Evolutionary conservation across 2,329 filamentous ascomycete genomes (phyloP), one percentile per base, ranked within the genome.

Genomic region (Aspergillus novofumigatus): DNA sequence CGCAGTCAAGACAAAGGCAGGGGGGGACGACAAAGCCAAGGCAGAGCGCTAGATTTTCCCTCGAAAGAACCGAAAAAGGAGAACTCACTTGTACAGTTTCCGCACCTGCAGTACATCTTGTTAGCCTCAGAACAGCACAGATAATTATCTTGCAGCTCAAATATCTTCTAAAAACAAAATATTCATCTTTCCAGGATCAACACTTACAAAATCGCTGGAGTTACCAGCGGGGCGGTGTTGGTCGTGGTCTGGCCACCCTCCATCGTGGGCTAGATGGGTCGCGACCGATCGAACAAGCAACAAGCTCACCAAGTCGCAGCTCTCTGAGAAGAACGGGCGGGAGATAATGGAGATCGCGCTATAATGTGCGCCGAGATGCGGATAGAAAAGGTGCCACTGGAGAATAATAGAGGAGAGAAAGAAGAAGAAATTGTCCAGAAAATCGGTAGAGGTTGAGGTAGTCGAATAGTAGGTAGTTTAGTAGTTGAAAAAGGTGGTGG

Each of bases 141-240:
- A 76, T 67, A 76, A 68, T 63, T 56, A 63, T 59, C 28, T 55
- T 23, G 52, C 56, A 51, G 25, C 44, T 44, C 38, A 32, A 50
- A 45, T 47, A 51, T 44, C 44, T 14, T 10, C 20, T 44, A 44
- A 8, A 4, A 55, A 53, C 49, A 62, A 71, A 52, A 41, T 48
- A 57, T 57, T 48, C 53, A 47, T 44, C 47, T 25, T 25, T 26
- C 49, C 54, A 59, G 59, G 64, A 49, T 45, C 41, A 61, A 60
- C 57, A 89, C 90, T 81, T 81, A 96, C 92, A 83, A 96, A 96
- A 80, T 96, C 92, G 82, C 92, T 96, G 61, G 92, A 95, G 80
- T 91, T 96, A 77, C 90, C 94, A 70, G 85, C 80, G 68, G 78
- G 65, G 68, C 72, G 65, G 71, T 61, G 63, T 65, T 72, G 64